phyloP scores from a whole-genome alignment of 2,329 filamentous ascomycete species.

The Dactylellina haptotyla region DNA sequence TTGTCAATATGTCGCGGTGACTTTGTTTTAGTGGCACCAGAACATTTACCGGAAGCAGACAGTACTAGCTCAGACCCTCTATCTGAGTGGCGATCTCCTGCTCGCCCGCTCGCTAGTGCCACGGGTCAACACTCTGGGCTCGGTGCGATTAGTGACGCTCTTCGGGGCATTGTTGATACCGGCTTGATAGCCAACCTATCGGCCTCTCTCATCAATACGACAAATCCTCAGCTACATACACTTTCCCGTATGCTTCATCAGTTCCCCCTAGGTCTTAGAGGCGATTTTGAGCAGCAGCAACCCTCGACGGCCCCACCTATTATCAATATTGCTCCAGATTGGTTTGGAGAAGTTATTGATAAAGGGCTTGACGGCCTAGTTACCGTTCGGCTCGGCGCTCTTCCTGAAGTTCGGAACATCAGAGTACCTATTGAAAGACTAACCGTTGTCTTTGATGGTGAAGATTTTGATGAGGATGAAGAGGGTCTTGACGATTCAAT shows the following conservation, averaged over 20 bases:
- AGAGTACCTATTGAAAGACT: slow-evolving; percentile 65
- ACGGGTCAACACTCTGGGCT: slow-evolving; percentile 23
- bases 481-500: slow-evolving; percentile 30
- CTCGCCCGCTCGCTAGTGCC: background rate
- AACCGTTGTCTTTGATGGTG: slow-evolving; percentile 62
- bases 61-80: too few species aligned
- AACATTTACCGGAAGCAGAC: slow-evolving; percentile 38
- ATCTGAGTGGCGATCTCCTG: background rate
- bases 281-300: slow-evolving; percentile 45
- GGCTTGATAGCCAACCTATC: slow-evolving; percentile 47
- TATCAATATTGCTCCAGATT: slow-evolving; percentile 60
- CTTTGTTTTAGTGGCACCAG: slow-evolving; percentile 65
- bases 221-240: slow-evolving; percentile 45
- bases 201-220: slow-evolving; percentile 47
- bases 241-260: slow-evolving; percentile 49
- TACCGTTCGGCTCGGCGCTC: slow-evolving; percentile 67
- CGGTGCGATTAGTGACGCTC: slow-evolving; percentile 31
- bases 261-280: slow-evolving; percentile 28
- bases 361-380: slow-evolving; percentile 67
- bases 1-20: slow-evolving; percentile 66
- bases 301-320: slow-evolving; percentile 11
- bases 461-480: slow-evolving; percentile 62
- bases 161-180: slow-evolving; percentile 47
- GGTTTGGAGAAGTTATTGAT: slow-evolving; percentile 70
- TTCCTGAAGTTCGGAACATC: slow-evolving; percentile 66